Conservation (phyloP, 2,329 filamentous ascomycete genomes). For the Plectosphaerella cucumerina region DNA sequence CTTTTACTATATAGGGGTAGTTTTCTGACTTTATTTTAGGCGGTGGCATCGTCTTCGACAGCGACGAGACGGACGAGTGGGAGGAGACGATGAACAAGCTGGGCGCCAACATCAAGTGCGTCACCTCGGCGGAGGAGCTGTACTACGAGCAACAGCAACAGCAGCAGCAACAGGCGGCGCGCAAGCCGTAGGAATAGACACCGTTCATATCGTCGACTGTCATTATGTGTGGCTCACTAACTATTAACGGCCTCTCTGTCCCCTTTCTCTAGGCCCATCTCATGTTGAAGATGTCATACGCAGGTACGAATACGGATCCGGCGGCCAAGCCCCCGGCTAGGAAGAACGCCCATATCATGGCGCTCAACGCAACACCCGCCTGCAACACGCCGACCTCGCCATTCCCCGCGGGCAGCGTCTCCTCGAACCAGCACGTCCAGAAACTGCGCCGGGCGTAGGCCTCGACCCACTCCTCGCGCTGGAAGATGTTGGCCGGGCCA, state of each 20-base stretch:
- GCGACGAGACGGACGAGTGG: constrained; percentile 86
- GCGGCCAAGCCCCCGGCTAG: constrained; percentile 16
- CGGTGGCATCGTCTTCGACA: constrained; percentile 92
- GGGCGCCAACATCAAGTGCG: constrained; percentile 82
- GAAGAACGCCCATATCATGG: constrained; percentile 20
- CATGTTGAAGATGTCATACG: constrained; percentile 7
- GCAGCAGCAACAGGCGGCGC: constrained; percentile 10
- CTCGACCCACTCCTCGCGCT: constrained; percentile 16
- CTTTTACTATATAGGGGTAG: not conserved
- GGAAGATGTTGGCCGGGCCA: constrained; percentile 18
- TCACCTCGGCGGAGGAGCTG: constrained; percentile 75
- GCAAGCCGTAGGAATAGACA: constrained; percentile 6
- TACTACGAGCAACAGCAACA: constrained; percentile 34
- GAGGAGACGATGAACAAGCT: constrained; percentile 96
- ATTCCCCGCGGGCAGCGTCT: constrained; percentile 17
- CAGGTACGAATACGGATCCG: constrained; percentile 15
- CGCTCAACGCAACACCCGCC: constrained; percentile 20
- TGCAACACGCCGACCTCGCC: constrained; percentile 20
- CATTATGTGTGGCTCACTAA: not conserved
- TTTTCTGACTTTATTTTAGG: constrained; percentile 31
- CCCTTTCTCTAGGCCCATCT: not conserved
- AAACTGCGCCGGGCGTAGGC: constrained; percentile 15
- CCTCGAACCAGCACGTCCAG: constrained; percentile 15
- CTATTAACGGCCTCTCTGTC: not conserved
- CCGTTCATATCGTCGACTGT: not conserved